Base-by-base conservation (phyloP, 306 rosid species). In the Urtica urens region DNA sequence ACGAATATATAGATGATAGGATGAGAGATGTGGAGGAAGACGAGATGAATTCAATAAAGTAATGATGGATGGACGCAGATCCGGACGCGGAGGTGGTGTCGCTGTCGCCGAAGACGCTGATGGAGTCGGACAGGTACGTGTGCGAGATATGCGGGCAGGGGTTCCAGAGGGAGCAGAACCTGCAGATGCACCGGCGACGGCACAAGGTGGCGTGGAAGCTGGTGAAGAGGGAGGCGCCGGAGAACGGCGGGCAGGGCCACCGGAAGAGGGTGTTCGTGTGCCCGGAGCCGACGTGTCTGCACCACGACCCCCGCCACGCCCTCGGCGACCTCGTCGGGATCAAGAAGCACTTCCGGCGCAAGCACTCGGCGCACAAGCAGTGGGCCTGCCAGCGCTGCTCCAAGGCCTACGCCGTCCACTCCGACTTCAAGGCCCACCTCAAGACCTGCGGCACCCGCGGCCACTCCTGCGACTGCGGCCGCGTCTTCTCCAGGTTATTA, bases 91-190 rank as follows among this genome's bases (percentile, higher is more conserved):
- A 90, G 53, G 99, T 90, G 59, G 99, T 90, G 68, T 90, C 99
- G 0, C 81, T 90, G 3, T 90, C 99, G 7, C 99, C 99, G 0
- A 85, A 90, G 67, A 90, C 99, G 13, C 45, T 90, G 10, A 57
- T 90, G 67, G 99, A 90, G 75, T 90, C 99, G 43, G 99, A 90
- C 77, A 93, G 99, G 7, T 90, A 90, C 45, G 94, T 90, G 31
- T 90, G 99, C 28, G 99, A 90, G 99, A 90, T 90, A 86, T 92
- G 99, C 69, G 85, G 85, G 78, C 99, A 92, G 55, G 99, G 99
- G 22, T 92, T 92, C 72, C 99, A 92, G 68, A 69, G 99, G 63
- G 99, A 92, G 78, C 99, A 92, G 69, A 92, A 92, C 74, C 81
- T 92, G 3, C 99, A 92, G 93, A 92, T 92, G 99, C 99, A 92